A percentile compares a stretch with the other conserved stretches of the same genome.
Conservation (phyloP, 106 monocot genomes). For the Allium fistulosum region DNA sequence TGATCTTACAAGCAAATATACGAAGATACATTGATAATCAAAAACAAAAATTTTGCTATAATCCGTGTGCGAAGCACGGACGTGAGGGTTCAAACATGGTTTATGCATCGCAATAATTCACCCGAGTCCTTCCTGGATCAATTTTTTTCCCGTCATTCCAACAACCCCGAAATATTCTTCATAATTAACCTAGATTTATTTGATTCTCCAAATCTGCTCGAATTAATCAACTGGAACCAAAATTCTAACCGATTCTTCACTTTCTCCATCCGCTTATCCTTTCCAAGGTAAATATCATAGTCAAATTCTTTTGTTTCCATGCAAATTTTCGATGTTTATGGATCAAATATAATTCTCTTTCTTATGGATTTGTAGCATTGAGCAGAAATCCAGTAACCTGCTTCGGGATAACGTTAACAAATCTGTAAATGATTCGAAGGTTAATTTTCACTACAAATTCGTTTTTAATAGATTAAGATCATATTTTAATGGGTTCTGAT, state of each 20-base stretch:
- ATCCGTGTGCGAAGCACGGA: too few relatives aligned
- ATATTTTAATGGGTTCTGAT: background rate
- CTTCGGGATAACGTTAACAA: too few relatives aligned
- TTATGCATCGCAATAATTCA: too few relatives aligned
- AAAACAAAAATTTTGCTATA: too few relatives aligned
- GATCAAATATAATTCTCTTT: background rate
- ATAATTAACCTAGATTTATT: background rate
- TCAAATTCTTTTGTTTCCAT: background rate
- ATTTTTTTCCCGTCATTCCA: too few relatives aligned
- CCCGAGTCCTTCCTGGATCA: too few relatives aligned
- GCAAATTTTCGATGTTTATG: background rate
- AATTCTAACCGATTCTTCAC: background rate
- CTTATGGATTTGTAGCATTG: background rate
- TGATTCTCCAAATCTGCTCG: background rate
- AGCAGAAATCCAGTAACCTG: background rate
- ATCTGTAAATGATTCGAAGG: conserved; percentile 11
- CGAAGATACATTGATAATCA: too few relatives aligned
- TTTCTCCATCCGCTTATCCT: background rate
- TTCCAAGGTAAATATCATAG: background rate
- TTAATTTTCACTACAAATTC: background rate
- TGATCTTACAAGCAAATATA: too few relatives aligned
- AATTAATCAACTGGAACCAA: background rate
- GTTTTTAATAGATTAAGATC: background rate
- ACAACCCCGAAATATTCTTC: too few relatives aligned
- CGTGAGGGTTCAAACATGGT: too few relatives aligned